Conservation (phyloP, 2,329 filamentous ascomycete species). For the Metarhizium anisopliae region DNA sequence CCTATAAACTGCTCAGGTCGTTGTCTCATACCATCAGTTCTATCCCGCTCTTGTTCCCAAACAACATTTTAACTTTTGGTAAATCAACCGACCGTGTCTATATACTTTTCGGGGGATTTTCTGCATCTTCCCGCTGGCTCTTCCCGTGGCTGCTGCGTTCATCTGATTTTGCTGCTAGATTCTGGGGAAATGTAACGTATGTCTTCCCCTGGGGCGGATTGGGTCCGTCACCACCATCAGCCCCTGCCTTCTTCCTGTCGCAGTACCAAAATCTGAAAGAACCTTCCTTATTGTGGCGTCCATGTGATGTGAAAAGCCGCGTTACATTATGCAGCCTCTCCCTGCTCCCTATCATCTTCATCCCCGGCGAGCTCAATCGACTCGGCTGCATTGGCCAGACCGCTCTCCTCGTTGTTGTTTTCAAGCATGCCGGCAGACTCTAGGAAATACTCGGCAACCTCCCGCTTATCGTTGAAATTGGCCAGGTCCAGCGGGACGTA, state of each 20-base stretch:
- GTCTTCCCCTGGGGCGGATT: constrained; percentile 1
- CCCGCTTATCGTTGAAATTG: constrained; percentile 57
- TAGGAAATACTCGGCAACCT: constrained; percentile 54
- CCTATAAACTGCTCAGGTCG: not conserved
- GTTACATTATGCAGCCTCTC: constrained; percentile 3
- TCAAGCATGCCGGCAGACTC: constrained; percentile 39
- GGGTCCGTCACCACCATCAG: not conserved
- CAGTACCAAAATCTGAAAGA: not conserved
- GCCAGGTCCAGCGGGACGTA: constrained; percentile 72
- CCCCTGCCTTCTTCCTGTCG: not conserved
- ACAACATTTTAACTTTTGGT: not conserved
- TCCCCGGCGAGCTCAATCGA: constrained; percentile 28
- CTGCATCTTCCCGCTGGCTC: constrained; percentile 1
- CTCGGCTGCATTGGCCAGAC: constrained; percentile 29
- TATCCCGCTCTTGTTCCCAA: not conserved
- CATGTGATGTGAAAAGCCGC: not conserved
- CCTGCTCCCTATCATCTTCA: constrained; percentile 15
- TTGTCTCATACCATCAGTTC: not conserved
- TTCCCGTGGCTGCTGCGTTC: not conserved
- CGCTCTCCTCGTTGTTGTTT: constrained; percentile 35
- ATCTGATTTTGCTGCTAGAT: not conserved
- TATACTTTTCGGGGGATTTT: not conserved
- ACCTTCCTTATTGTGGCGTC: not conserved
- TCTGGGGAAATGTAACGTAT: not conserved
- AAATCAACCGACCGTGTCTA: not conserved